Conservation (phyloP, 139 green algal species). For the Tetradesmus lagerheimii region DNA sequence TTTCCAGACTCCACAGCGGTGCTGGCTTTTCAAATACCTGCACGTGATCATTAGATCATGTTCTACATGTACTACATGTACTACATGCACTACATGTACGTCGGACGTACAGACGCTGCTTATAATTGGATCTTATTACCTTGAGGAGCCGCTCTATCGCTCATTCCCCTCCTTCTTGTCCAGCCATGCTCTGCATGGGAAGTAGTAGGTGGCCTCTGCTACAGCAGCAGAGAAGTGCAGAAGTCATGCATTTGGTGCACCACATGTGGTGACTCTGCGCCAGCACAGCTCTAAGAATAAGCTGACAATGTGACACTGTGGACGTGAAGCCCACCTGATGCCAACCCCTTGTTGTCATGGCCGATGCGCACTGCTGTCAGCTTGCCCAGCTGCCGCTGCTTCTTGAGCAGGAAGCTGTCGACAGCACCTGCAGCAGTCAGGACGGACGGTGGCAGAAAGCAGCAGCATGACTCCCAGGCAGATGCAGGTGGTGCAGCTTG, state of each 20-base stretch:
- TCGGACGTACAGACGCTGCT: too few species aligned
- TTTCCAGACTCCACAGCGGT: too few species aligned
- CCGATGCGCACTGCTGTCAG: slow-evolving; percentile 59
- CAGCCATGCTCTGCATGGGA: slow-evolving; percentile 63
- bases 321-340: slow-evolving; percentile 27
- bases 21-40: too few species aligned
- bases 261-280: too few species aligned
- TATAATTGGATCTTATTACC: too few species aligned
- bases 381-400: slow-evolving; percentile 55
- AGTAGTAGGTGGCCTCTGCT: slow-evolving; percentile 59
- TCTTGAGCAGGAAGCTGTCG: slow-evolving; percentile 65
- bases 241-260: too few species aligned
- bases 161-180: slow-evolving; percentile 56
- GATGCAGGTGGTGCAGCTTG: neutral
- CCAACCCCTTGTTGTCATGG: slow-evolving; percentile 58
- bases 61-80: too few species aligned
- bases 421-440: slow-evolving; percentile 9
- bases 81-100: neutral
- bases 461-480: neutral
- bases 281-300: too few species aligned
- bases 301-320: too few species aligned
- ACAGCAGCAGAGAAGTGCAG: too few species aligned
- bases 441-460: neutral
- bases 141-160: slow-evolving; percentile 54
- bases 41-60: too few species aligned